Evolutionary conservation across 371 early-diverging fungal species (phyloP).

Genomic region (Lichtheimia hyalospora): DNA sequence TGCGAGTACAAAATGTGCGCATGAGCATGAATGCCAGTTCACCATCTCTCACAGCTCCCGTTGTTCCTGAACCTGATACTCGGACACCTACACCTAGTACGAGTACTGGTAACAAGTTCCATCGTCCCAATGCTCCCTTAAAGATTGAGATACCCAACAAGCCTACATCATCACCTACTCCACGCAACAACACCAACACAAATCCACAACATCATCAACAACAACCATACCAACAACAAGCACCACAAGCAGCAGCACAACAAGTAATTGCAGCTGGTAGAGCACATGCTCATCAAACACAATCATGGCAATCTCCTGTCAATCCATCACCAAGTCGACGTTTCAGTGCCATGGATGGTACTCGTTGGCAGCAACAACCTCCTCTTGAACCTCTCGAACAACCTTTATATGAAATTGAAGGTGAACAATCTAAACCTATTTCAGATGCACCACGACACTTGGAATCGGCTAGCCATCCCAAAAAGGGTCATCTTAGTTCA

Average conservation of each 20-base stretch:
- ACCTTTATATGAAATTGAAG: neutral
- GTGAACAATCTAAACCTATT: neutral
- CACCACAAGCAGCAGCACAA: slow-evolving; percentile 25
- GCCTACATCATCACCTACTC: slow-evolving; percentile 1
- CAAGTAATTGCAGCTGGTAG: slow-evolving; percentile 31
- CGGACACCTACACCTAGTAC: slow-evolving; percentile 1
- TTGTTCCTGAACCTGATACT: neutral
- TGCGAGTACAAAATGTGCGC: slow-evolving; percentile 29
- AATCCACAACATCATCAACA: neutral
- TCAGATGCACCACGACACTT: neutral
- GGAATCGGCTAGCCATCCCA: slow-evolving; percentile 4
- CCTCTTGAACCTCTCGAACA: neutral
- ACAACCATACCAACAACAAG: slow-evolving; percentile 5
- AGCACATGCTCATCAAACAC: slow-evolving; percentile 27
- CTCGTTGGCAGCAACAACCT: neutral
- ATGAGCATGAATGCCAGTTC: slow-evolving; percentile 11
- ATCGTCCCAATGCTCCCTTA: slow-evolving; percentile 29
- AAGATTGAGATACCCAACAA: slow-evolving; percentile 46
- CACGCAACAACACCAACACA: slow-evolving; percentile 1
- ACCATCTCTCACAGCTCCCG: neutral
- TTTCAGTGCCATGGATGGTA: slow-evolving; percentile 1
- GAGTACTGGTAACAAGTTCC: slow-evolving; percentile 16
- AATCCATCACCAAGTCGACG: slow-evolving; percentile 7
- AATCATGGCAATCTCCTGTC: slow-evolving; percentile 12
- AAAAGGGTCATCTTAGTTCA: slow-evolving; percentile 18